These are phyloP conservation scores for Neurospora discreta DNA, from an alignment of 495 filamentous ascomycete genomes.

Conservation along the genomic window DNA sequence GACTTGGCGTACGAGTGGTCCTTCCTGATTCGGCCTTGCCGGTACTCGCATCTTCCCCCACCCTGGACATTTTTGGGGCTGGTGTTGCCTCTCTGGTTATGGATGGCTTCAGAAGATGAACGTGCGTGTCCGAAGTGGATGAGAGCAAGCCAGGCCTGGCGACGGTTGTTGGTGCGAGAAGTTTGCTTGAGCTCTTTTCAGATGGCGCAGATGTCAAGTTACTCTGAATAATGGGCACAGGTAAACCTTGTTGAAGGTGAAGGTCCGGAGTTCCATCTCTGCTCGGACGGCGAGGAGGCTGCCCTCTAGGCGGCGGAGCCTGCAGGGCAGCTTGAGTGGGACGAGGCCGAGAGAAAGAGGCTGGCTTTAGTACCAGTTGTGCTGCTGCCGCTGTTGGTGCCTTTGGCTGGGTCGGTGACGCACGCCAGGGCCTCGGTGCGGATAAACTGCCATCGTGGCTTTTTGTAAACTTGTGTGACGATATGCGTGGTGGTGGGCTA, in stretches of 20 bases:
- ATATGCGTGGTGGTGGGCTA: constrained; percentile 53
- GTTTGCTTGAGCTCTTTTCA: constrained; percentile 31
- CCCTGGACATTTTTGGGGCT: constrained; percentile 21
- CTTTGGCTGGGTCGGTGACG: constrained; percentile 19
- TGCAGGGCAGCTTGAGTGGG: constrained; percentile 12
- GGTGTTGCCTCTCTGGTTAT: constrained; percentile 28
- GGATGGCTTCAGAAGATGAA: constrained; percentile 18
- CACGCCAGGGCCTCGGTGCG: constrained; percentile 18
- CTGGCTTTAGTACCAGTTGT: constrained; percentile 8
- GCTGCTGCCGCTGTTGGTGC: constrained; percentile 19
- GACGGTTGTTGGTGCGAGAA: constrained; percentile 21
- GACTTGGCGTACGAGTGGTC: constrained; percentile 35
- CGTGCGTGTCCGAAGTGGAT: constrained; percentile 13
- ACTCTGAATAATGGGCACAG: constrained; percentile 65
- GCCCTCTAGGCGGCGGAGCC: constrained; percentile 21
- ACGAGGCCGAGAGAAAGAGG: constrained; percentile 20
- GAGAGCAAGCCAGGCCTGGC: constrained; percentile 21
- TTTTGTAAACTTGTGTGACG: constrained; percentile 45
- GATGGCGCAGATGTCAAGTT: constrained; percentile 49
- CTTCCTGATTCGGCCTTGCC: constrained; percentile 24
- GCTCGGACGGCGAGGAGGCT: constrained; percentile 57
- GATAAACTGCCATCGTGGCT: constrained; percentile 24
- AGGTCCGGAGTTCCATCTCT: constrained; percentile 69
- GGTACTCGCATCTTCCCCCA: constrained; percentile 6
- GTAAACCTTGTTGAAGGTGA: constrained; percentile 40